Conservation (phyloP, 2,329 filamentous ascomycete genomes). For the Fusarium odoratissimum region DNA sequence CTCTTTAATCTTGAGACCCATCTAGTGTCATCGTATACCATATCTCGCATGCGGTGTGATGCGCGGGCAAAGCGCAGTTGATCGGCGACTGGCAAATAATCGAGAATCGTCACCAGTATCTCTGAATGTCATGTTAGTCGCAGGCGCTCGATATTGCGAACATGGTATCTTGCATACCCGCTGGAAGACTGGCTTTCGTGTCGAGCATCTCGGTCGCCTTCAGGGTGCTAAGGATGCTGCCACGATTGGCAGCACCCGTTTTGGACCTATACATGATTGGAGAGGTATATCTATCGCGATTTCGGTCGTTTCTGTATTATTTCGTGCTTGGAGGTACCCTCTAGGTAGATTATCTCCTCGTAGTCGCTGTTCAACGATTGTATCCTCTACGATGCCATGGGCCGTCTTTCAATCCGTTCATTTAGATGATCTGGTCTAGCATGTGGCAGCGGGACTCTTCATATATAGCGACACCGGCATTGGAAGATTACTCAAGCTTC, state of each 20-base stretch:
- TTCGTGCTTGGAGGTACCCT: not conserved
- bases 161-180: conserved; percentile 65
- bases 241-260: conserved; percentile 53
- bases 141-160: not conserved
- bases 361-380: conserved; percentile 19
- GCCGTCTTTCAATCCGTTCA: conserved; percentile 29
- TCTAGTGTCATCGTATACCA: conserved; percentile 97
- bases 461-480: conserved; percentile 30
- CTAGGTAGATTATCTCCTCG: not conserved
- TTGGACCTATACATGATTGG: conserved; percentile 58
- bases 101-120: conserved; percentile 87
- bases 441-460: conserved; percentile 35
- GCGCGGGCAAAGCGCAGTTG: conserved; percentile 86
- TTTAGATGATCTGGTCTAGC: conserved; percentile 27
- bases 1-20: conserved; percentile 89
- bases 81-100: conserved; percentile 87
- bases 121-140: conserved; percentile 62
- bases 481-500: conserved; percentile 4
- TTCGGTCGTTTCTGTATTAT: not conserved
- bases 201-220: conserved; percentile 84
- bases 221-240: conserved; percentile 78
- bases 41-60: conserved; percentile 90
- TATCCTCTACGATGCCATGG: conserved; percentile 24
- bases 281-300: conserved; percentile 8
- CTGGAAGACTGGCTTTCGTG: conserved; percentile 81